These are phyloP conservation scores for Annulohypoxylon nitens DNA, from an alignment of 495 filamentous ascomycete species.

Conservation along the genomic window DNA sequence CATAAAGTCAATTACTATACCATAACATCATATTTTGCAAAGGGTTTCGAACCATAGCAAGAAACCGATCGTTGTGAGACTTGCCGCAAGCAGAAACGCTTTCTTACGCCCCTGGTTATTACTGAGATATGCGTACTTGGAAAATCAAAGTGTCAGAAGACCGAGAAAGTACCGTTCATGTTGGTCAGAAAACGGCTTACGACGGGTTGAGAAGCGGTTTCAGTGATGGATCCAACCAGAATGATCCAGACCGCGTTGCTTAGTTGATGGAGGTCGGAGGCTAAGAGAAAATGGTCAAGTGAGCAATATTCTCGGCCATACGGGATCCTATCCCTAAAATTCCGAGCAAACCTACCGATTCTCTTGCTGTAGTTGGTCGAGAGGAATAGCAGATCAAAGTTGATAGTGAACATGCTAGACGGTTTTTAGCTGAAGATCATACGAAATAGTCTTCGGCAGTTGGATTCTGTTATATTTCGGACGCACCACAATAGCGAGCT, in stretches of 20 bases:
- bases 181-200: conserved; percentile 9
- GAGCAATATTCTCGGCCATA: not conserved
- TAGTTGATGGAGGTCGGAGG: conserved; percentile 17
- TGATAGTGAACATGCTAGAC: conserved; percentile 15
- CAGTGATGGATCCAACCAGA: conserved; percentile 13
- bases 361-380: conserved; percentile 22
- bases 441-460: conserved; percentile 2
- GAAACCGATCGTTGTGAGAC: conserved; percentile 6
- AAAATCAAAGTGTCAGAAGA: conserved; percentile 1
- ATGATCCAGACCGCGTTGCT: conserved; percentile 21
- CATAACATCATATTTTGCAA: not conserved
- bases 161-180: not conserved
- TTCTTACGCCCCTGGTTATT: conserved; percentile 10
- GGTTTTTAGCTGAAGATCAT: conserved; percentile 7
- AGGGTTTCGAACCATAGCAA: conserved; percentile 2
- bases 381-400: conserved; percentile 16
- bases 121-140: conserved; percentile 11
- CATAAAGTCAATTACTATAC: not conserved
- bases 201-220: conserved; percentile 10
- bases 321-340: not conserved
- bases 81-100: conserved; percentile 11
- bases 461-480: not conserved
- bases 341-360: conserved; percentile 11
- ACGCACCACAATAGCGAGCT: conserved; percentile 14
- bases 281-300: conserved; percentile 9